phyloP scores from a whole-genome alignment of 225 moss, liverwort and hornwort species.

The Takakia lepidozioides region DNA sequence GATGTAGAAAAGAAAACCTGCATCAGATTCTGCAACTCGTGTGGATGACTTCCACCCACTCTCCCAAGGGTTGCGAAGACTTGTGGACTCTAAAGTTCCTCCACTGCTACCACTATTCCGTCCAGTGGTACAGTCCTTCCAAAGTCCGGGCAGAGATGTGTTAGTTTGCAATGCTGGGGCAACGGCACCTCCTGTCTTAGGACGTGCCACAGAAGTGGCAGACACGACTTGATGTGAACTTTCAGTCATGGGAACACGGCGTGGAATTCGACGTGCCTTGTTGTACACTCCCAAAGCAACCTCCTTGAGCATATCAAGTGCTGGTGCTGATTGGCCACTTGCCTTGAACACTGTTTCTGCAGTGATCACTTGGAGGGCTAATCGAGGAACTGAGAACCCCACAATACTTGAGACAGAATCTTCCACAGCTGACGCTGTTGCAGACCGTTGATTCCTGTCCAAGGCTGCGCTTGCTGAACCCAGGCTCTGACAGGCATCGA shows the following conservation, averaged over 20 bases:
- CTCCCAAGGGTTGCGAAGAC: conserved; percentile 70
- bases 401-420: conserved; percentile 41
- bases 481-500: conserved; percentile 82
- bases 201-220: conserved; percentile 11
- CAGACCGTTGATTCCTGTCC: conserved; percentile 36
- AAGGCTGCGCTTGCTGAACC: conserved; percentile 52
- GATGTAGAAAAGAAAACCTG: conserved; percentile 19
- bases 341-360: conserved; percentile 78
- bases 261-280: conserved; percentile 75
- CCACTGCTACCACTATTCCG: conserved; percentile 47
- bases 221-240: conserved; percentile 11
- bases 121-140: conserved; percentile 82
- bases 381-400: conserved; percentile 74
- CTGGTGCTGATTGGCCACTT: conserved; percentile 52
- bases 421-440: conserved; percentile 38
- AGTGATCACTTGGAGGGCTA: conserved; percentile 82
- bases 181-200: conserved; percentile 22
- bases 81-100: conserved; percentile 45
- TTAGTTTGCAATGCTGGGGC: conserved; percentile 41
- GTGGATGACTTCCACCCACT: conserved; percentile 73
- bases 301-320: conserved; percentile 72
- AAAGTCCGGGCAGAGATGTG: conserved; percentile 70
- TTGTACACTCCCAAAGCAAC: conserved; percentile 90
- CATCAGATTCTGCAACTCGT: conserved; percentile 20
- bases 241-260: conserved; percentile 23